Base-by-base conservation (phyloP, 495 filamentous ascomycete species). In the Glarea lozoyensis region DNA sequence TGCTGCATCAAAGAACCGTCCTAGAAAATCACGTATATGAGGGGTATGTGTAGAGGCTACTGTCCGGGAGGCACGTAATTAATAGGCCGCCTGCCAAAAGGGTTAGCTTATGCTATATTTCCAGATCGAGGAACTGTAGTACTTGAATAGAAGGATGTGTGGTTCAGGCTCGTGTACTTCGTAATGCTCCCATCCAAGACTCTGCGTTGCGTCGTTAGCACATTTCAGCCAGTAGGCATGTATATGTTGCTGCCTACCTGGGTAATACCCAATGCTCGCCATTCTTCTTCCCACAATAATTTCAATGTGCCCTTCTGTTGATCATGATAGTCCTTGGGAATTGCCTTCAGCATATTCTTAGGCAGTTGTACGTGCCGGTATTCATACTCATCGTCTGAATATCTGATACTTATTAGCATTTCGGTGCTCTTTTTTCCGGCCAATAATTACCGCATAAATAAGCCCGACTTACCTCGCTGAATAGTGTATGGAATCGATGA, bases 131-230 rank as follows among this genome's bases (percentile, higher is more conserved):
- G n/a, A 10, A n/a, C n/a, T 29, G 25, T 29, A 18, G 63, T 63
- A 97, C 92, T 98, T 98, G 75, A 98, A 98, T 11, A 98, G 75
- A 22, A 98, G 76, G 47, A 98, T 97, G 53, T 98, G 92, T 37
- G 92, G 92, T 67, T 98, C 92, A 25, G 92, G 92, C 62, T 95
- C 93, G 59, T 98, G 92, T 41, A 97, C 92, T 63, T 98, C 92
- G 52, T 98, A 98, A 64, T 98, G 92, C 58, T 96, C 89, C 92
- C 92, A 98, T 19, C 92, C 92, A 49, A 97, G 68, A 62, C 93
- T 97, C 88, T 97, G 17, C 19, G 35, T 41, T 16, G 17, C 21
- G 39, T 33, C 18, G 40, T 10, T 29, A 42, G 55, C 48, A 20
- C 6, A 21, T 20, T 21, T 16, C 17, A 16, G n/a, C 15, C 16